Evolutionary conservation across 2,329 filamentous ascomycete genomes (phyloP), one percentile per base, ranked within the genome.

Genomic region (Parastagonospora avenae): DNA sequence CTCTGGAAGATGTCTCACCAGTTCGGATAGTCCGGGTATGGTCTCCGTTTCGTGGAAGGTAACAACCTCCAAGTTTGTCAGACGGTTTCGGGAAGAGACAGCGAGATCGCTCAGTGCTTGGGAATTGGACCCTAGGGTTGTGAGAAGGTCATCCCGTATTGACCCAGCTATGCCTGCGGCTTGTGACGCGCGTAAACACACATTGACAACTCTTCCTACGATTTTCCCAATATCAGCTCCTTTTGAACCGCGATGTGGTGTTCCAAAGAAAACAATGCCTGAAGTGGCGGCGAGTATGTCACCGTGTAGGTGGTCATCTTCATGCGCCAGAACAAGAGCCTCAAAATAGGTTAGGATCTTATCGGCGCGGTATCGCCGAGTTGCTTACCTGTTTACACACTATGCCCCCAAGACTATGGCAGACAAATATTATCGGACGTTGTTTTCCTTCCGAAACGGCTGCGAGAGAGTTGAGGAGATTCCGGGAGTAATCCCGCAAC

Each of bases 391-490:
- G 56, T 51, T 62, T 64, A 42, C 55, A 62, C 30, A 64, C 59
- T 24, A 62, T 46, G 14, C 59, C 61, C 19, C 59, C 57, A 38
- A 64, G 52, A 51, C 61, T 64, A 50, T 64, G 55, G 42, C 61
- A 64, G 41, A 64, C 43, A 40, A 60, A 62, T 28, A 64, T 61
- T 15, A 64, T 60, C 2, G 57, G 59, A 36, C 59, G 59, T 36
- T 46, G 37, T 27, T 48, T 40, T 39, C 32, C 39, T 46, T 50
- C 32, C 27, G 36, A 55, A 33, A 53, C 35, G 44, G 35, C 42
- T 32, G 27, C 49, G 46, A 62, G 51, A 29, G 48, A 46, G 42
- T 4, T 52, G 39, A 63, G 35, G 43, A 64, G 50, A 43, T 46
- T 51, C 8, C 46, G 54, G 10, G 59, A 60, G 42, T 56, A 63